phyloP scores from a whole-genome alignment of 163 green algal genomes.

The Prototheca wickerhamii region DNA sequence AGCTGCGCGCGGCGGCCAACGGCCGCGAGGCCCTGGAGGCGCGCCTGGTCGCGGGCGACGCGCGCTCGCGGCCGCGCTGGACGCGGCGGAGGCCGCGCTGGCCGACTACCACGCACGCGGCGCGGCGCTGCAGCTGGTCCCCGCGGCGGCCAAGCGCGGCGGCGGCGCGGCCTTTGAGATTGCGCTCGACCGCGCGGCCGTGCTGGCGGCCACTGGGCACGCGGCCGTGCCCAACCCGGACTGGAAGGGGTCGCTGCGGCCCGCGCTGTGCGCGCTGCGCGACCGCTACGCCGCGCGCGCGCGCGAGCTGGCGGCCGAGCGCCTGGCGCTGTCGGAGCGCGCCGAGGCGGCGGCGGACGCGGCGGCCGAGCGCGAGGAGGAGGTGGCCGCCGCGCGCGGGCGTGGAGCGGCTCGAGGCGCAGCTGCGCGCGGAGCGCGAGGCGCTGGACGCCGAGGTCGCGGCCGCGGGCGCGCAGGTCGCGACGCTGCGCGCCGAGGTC shows the following conservation, averaged over 20 bases:
- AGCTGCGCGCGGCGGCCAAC: slow-evolving; percentile 7
- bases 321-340: slow-evolving; percentile 45
- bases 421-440: slow-evolving; percentile 15
- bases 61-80: slow-evolving; percentile 38
- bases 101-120: slow-evolving; percentile 58
- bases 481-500: slow-evolving; percentile 20
- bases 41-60: slow-evolving; percentile 53
- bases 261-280: slow-evolving; percentile 37
- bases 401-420: slow-evolving; percentile 6
- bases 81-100: slow-evolving; percentile 50
- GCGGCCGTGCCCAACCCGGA: slow-evolving; percentile 10
- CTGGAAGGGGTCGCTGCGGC: slow-evolving; percentile 29
- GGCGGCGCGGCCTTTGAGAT: slow-evolving; percentile 66
- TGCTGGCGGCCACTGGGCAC: not conserved
- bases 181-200: slow-evolving; percentile 44
- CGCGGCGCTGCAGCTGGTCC: slow-evolving; percentile 69
- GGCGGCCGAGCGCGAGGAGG: slow-evolving; percentile 44
- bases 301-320: slow-evolving; percentile 46
- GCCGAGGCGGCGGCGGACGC: slow-evolving; percentile 32
- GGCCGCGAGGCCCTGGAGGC: slow-evolving; percentile 48
- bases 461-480: slow-evolving; percentile 3
- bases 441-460: slow-evolving; percentile 23
- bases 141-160: slow-evolving; percentile 71
- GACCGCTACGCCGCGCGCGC: slow-evolving; percentile 45
- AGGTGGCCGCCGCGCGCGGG: slow-evolving; percentile 22